Conservation (phyloP, 805 yeast species). For the Scheffersomyces ergatensis region DNA sequence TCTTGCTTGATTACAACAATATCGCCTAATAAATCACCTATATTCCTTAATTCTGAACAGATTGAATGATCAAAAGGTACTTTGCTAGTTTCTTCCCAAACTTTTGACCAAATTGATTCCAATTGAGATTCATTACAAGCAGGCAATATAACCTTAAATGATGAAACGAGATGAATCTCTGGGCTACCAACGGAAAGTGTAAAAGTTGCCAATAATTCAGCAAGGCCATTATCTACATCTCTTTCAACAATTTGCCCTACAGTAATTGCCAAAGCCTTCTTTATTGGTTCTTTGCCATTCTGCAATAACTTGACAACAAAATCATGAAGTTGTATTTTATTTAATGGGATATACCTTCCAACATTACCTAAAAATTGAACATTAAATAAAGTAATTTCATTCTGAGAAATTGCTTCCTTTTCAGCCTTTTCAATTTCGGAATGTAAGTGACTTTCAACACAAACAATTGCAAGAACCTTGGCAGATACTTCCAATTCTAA, state of each 20-base stretch:
- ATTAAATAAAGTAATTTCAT: conserved; percentile 31
- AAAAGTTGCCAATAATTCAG: neutral
- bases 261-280: conserved; percentile 49
- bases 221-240: conserved; percentile 25
- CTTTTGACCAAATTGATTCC: conserved; percentile 21
- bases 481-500: neutral
- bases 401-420: conserved; percentile 23
- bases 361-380: conserved; percentile 50
- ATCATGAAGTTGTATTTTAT: neutral
- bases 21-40: conserved; percentile 35
- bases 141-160: neutral
- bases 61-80: conserved; percentile 11
- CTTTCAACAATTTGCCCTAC: conserved; percentile 48
- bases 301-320: neutral
- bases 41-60: conserved; percentile 26
- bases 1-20: conserved; percentile 14
- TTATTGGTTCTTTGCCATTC: conserved; percentile 28
- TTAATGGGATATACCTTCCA: conserved; percentile 1
- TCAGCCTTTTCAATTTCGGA: conserved; percentile 24
- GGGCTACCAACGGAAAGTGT: conserved; percentile 20
- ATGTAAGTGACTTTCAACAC: conserved; percentile 15
- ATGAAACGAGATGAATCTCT: neutral
- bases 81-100: conserved; percentile 15
- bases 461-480: conserved; percentile 21
- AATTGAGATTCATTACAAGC: conserved; percentile 8